A percentile compares a stretch with the other conserved stretches of the same genome.
Conservation (phyloP, 192 early-diverging fungal genomes). For the Backusella liffmaniae region DNA sequence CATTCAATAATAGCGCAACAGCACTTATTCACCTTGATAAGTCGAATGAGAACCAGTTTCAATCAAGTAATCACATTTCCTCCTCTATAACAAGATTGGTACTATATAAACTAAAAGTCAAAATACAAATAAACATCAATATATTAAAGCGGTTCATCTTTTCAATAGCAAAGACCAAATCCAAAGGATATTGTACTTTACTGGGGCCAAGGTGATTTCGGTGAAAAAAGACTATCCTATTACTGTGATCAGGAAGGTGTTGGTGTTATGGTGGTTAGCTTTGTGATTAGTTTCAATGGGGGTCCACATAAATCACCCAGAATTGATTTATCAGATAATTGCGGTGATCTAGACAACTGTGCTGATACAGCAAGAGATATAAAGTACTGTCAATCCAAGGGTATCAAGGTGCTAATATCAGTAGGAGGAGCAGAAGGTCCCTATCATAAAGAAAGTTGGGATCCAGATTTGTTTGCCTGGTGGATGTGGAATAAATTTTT, state of each 20-base stretch:
- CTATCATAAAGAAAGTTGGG: conserved; percentile 30
- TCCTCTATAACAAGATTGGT: background rate
- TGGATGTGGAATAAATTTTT: conserved; percentile 52
- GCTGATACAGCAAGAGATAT: conserved; percentile 56
- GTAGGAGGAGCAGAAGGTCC: conserved; percentile 60
- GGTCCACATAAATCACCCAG: conserved; percentile 16
- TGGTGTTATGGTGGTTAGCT: conserved; percentile 22
- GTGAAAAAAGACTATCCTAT: conserved; percentile 19
- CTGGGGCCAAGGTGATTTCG: conserved; percentile 29
- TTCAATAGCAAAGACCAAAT: background rate
- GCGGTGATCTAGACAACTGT: conserved; percentile 36
- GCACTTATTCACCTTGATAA: background rate
- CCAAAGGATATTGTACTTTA: conserved; percentile 23
- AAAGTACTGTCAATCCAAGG: conserved; percentile 59
- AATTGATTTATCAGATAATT: conserved; percentile 26
- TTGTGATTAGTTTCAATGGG: conserved; percentile 24
- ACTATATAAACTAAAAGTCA: background rate
- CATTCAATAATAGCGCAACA: background rate
- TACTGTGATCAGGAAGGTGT: conserved; percentile 30
- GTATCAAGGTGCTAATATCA: conserved; percentile 58
- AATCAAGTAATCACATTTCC: background rate
- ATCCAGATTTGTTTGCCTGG: conserved; percentile 27
- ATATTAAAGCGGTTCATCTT: background rate
- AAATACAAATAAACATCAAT: background rate
- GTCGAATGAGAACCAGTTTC: background rate